These are phyloP conservation scores for Stephania yunnanensis DNA, from an alignment of 164 flowering plant species.

Conservation along the genomic window DNA sequence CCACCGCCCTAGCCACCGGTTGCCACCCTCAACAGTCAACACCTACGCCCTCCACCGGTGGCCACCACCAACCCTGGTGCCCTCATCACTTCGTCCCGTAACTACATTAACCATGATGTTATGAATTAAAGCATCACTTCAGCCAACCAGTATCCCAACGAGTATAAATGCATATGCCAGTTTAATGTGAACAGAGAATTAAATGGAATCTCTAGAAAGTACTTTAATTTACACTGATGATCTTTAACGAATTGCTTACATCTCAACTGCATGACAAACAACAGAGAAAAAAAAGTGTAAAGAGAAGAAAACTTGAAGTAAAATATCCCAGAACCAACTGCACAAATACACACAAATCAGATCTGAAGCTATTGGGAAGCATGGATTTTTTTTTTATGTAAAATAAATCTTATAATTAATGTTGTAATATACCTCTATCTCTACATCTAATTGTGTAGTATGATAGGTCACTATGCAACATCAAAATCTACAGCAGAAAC, in stretches of 20 bases:
- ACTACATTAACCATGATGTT: no score
- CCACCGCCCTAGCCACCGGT: no score
- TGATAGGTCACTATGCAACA: neutral
- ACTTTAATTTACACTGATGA: no score
- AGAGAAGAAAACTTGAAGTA: slow-evolving; percentile 7
- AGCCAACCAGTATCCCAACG: no score
- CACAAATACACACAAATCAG: slow-evolving; percentile 17
- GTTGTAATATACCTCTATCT: neutral
- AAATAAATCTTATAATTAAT: neutral
- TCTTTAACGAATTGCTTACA: slow-evolving; percentile 8
- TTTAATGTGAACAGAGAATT: no score
- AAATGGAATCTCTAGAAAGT: no score
- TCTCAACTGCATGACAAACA: slow-evolving; percentile 8
- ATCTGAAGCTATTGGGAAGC: neutral
- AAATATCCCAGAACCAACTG: slow-evolving; percentile 16
- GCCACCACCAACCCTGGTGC: no score
- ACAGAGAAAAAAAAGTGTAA: neutral
- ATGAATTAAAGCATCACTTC: no score
- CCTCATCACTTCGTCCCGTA: no score
- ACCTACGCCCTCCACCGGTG: no score
- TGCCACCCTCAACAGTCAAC: no score
- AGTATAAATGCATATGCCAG: no score
- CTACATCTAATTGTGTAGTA: neutral
- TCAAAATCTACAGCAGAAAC: slow-evolving; percentile 91
- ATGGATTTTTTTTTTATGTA: neutral